Evolutionary conservation across 2,329 filamentous ascomycete genomes (phyloP).

Genomic region (Pseudonectria buxi): DNA sequence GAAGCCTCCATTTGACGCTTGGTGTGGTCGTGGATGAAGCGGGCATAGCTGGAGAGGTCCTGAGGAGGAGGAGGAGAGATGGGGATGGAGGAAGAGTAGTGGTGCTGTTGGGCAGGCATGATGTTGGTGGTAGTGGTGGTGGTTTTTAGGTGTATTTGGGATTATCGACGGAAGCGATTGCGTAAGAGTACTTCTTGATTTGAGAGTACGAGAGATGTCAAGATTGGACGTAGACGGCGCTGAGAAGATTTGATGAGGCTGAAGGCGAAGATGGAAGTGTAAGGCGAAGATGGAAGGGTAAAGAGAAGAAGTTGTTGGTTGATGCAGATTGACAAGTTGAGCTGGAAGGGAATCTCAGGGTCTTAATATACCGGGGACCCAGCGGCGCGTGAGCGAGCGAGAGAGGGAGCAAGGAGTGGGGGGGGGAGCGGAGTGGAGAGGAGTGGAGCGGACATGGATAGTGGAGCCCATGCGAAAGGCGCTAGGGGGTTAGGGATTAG

Average conservation of each 20-base stretch:
- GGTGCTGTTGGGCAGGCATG: conserved; percentile 36
- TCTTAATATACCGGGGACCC: conserved; percentile 19
- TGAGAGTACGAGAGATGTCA: too few relatives aligned
- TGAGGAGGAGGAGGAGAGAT: conserved; percentile 34
- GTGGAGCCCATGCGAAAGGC: too few relatives aligned
- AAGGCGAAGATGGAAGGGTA: not conserved
- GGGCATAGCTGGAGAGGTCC: conserved; percentile 50
- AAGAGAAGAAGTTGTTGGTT: not conserved
- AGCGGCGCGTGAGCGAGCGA: conserved; percentile 2
- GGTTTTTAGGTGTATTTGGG: not conserved
- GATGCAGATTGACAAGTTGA: not conserved
- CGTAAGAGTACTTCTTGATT: not conserved
- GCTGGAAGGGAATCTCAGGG: conserved; percentile 7
- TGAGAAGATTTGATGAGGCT: not conserved
- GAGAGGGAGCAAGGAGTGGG: conserved; percentile 6
- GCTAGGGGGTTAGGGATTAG: too few relatives aligned
- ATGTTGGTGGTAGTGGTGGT: conserved; percentile 9
- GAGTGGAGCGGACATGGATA: too few relatives aligned
- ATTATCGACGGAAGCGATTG: not conserved
- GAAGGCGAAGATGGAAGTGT: not conserved
- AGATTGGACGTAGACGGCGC: too few relatives aligned
- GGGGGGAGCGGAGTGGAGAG: conserved; percentile 6
- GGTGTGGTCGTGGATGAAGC: conserved; percentile 58
- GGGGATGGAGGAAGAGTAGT: conserved; percentile 30
- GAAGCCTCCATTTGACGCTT: conserved; percentile 57